Base-by-base conservation (phyloP, 2,329 filamentous ascomycete genomes). In the Exophiala aquamarina region DNA sequence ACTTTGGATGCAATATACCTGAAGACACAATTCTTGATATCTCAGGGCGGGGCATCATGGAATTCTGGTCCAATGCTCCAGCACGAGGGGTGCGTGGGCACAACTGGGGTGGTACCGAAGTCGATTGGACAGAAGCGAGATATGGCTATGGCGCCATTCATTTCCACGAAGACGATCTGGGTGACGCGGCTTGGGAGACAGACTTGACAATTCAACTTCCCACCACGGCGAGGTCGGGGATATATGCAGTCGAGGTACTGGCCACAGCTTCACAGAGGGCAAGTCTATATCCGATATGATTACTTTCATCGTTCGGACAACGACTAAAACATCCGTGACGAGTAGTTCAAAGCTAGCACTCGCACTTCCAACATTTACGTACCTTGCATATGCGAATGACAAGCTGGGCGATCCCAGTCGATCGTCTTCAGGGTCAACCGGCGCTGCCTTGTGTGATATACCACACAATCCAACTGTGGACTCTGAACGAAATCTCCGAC, bases 311-410 rank as follows among this genome's bases (percentile, higher is more conserved):
- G 64, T 68, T 7, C 55, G 65, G 17, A 63, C 57, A 58, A 43
- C 65, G 61, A 1, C 49, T 21, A 19, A 45, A 17, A 45, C 50
- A 13, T 42, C 37, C 2, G 34, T 50, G 29, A 35, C 33, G 23
- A 45, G 42, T 48, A 19, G 44, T 15, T 44, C 35, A 39, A 41
- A 49, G 19, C 61, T 64, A 13, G 63, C 60, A 0, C 47, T 68
- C 4, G 56, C 69, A 26, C 50, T 69, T 14, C 59, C 63, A 11
- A 69, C 67, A 1, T 66, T 69, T 49, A 69, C 65, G 1, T 70
- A 68, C 29, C 60, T 66, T 3, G 67, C 66, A 1, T 70, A 70
- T 46, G 66, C 67, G 10, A 70, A 70, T 46, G 66, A 70, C 47
- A 61, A 59, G 21, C 64, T 70, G 52, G 64, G 60, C 15, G 67